Evolutionary conservation across 345 rosid genomes (phyloP), one percentile per base, ranked within the genome.

Genomic region (Eucalyptus tenuipes): DNA sequence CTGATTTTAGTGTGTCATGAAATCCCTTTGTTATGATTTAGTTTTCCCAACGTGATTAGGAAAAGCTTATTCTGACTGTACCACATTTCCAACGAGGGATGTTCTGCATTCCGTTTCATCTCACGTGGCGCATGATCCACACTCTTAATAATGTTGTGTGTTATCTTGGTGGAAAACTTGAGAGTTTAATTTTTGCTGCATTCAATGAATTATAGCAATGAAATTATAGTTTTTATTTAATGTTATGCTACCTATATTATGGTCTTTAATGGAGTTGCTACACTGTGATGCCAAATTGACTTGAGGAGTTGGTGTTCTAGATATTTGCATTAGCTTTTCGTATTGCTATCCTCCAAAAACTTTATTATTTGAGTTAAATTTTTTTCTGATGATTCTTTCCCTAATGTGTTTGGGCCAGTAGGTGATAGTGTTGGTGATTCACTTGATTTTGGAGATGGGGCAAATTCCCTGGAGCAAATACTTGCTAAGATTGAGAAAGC

Each of bases 401-500:
- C 29, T 75, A 37, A 40, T 75, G 47, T 75, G 47, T 75, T 75
- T 75, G 42, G 82, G 82, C 27, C 11, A 75, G 47, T 20, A 37
- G 82, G 82, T 75, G 82, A 75, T 75, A 20, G 15, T 37, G 37
- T 90, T 89, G 94, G 91, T 31, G 93, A 91, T 75, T 87, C 89
- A 71, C 92, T 93, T 59, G 94, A 94, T 88, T 92, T 94, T 50
- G 90, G 89, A 89, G 92, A 88, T 88, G 92, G 90, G 20, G 94
- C 93, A 91, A 94, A 87, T 22, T 90, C 89, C 87, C 87, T 90
- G 90, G 98, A 93, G 90, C 93, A 94, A 87, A 92, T 94, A 79
- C 95, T 98, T 88, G 68, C 88, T 68, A 95, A 95, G 93, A 93
- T 95, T 89, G 98, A 95, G 91, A 87, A 88, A 64, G 90, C 93